A percentile compares a stretch with the other conserved stretches of the same genome.
phyloP scores from a whole-genome alignment of 352 stramenopile genomes.

The Elongisporangium prolatum region DNA sequence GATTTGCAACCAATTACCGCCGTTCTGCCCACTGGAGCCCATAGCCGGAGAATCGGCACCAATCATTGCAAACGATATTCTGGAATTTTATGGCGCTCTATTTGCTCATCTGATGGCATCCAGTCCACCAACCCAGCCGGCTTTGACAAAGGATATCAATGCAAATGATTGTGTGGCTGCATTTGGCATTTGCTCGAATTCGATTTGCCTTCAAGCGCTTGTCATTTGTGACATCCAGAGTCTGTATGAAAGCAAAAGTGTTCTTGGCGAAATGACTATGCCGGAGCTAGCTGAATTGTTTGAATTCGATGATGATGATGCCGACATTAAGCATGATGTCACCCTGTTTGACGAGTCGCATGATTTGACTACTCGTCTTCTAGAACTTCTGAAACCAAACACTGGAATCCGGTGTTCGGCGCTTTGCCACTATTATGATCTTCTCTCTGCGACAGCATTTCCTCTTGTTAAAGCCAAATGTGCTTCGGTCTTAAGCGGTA shows the following conservation, averaged over 20 bases:
- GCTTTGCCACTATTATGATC: slow-evolving; percentile 56
- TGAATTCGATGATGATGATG: slow-evolving; percentile 76
- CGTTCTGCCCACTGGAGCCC: slow-evolving; percentile 32
- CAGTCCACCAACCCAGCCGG: neutral
- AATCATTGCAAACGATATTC: slow-evolving; percentile 71
- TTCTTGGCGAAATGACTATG: slow-evolving; percentile 54
- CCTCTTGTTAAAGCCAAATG: slow-evolving; percentile 77
- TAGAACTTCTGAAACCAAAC: slow-evolving; percentile 51
- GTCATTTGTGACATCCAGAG: slow-evolving; percentile 78
- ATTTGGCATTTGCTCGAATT: slow-evolving; percentile 48
- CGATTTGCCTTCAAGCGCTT: slow-evolving; percentile 58
- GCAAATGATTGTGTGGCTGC: slow-evolving; percentile 5
- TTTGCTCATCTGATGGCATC: slow-evolving; percentile 37
- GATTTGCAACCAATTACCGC: slow-evolving; percentile 57
- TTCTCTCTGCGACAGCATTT: slow-evolving; percentile 33
- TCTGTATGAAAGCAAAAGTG: slow-evolving; percentile 74
- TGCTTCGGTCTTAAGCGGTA: slow-evolving; percentile 49
- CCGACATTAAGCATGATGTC: slow-evolving; percentile 29
- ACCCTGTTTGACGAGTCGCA: slow-evolving; percentile 33
- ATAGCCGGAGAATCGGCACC: slow-evolving; percentile 56
- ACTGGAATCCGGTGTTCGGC: slow-evolving; percentile 30
- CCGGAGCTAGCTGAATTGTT: slow-evolving; percentile 65
- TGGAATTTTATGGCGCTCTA: slow-evolving; percentile 68
- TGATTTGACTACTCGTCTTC: slow-evolving; percentile 31
- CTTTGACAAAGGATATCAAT: neutral